A percentile compares a stretch with the other conserved stretches of the same genome.
Conservation (phyloP, 331 rosid genomes). For the Saraca asoca region DNA sequence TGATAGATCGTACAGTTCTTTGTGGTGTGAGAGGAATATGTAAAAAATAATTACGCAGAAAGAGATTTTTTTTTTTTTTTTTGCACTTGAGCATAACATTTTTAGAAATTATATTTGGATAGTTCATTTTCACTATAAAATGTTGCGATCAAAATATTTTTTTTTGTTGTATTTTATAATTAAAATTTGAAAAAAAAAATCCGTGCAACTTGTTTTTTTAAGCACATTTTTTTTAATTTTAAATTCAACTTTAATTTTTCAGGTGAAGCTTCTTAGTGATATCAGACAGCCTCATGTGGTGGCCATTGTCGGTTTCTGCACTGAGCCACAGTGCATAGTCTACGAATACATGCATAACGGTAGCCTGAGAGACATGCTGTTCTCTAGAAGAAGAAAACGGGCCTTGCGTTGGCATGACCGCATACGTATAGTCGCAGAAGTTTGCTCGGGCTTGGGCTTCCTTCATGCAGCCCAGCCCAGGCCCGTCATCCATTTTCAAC, state of each 20-base stretch:
- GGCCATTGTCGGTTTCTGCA: slow-evolving; percentile 70
- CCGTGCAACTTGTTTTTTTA: too few relatives aligned
- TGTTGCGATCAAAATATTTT: too few relatives aligned
- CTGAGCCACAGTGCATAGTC: slow-evolving; percentile 60
- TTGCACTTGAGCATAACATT: too few relatives aligned
- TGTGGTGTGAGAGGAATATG: too few relatives aligned
- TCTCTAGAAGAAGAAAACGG: slow-evolving; percentile 49
- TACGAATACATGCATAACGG: slow-evolving; percentile 82
- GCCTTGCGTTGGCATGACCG: slow-evolving; percentile 74
- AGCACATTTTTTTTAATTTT: too few relatives aligned
- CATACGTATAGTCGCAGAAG: slow-evolving; percentile 56
- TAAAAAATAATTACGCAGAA: too few relatives aligned
- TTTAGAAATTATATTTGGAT: too few relatives aligned
- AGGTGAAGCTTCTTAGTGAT: slow-evolving; percentile 65
- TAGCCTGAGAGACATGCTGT: slow-evolving; percentile 62
- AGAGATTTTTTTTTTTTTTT: too few relatives aligned
- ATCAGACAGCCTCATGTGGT: slow-evolving; percentile 73
- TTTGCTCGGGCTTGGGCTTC: slow-evolving; percentile 66
- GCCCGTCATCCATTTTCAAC: slow-evolving; percentile 57
- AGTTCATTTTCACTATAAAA: too few relatives aligned
- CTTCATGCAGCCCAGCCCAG: slow-evolving; percentile 50
- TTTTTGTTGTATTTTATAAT: too few relatives aligned
- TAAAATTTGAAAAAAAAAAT: too few relatives aligned
- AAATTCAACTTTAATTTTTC: background rate
- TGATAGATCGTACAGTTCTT: too few relatives aligned